Base-by-base conservation (phyloP, 2,329 filamentous ascomycete genomes). In the Domatiomyces catenatus region DNA sequence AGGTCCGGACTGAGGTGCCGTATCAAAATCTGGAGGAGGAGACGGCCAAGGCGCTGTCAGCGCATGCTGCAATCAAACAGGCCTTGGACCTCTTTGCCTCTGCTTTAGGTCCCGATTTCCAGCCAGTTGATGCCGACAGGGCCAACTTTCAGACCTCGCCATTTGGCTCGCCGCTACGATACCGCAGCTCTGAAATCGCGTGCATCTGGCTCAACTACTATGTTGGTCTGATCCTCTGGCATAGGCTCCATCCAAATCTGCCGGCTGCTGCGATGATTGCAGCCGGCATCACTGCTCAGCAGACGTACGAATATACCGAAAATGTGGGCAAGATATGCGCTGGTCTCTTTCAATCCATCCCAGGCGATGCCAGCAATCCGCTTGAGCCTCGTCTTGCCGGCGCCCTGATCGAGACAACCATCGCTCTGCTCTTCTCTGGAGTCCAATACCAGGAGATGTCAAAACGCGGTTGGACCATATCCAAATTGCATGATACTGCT, bases 221-320 rank as follows among this genome's bases (percentile, higher is more conserved):
- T 66, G 86, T 90, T 73, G 82, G 83, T 0, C 75, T 87, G 46
- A 90, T 96, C 51, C 75, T 89, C 49, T 75, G 92, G n/a, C 73
- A 90, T 52, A 77, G 92, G 32, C 75, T 81, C 1, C 89, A 95
- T 58, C 92, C 92, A 0, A 78, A 77, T 20, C 95, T 95, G 88
- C 90, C 89, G 0, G 87, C 90, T 0, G 81, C 89, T 7, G 84
- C 88, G 36, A 88, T 94, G 79, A 78, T 88, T 60, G 88, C 92
- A 2, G 87, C 87, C 0, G 84, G 83, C 6, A 75, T 93, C 56
- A 80, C 84, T 8, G 86, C 87, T 0, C 71, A 71, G 12, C 77
- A 84, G 47, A 95, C 90, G 0, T 77, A 75, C 2, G 69, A 69
- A 0, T 84, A 80, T 65, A 85, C 88, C 1, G 80, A 80, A 54